Percentiles rank a stretch among this genome's conserved stretches.
Evolutionary conservation across 208 protist species (phyloP).

Genomic region (Leishmania lainsoni): DNA sequence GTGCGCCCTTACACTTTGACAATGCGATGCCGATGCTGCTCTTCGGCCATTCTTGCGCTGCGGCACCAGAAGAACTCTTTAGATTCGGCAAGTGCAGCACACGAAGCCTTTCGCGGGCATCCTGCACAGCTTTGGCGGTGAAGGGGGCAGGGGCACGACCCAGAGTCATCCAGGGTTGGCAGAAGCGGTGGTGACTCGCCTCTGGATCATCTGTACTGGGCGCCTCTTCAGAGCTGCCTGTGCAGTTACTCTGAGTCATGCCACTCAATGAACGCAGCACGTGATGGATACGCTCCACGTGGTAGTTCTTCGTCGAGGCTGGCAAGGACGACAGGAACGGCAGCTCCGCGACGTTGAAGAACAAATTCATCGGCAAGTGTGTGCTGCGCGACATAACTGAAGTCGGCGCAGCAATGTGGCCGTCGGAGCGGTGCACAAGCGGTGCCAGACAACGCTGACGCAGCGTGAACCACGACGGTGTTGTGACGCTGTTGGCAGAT

Average conservation of each 20-base stretch:
- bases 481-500: neutral
- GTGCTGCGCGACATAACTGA: neutral
- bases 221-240: neutral
- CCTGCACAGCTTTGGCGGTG: constrained; percentile 30
- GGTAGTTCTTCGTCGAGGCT: neutral
- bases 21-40: neutral
- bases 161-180: constrained; percentile 30
- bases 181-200: neutral
- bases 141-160: constrained; percentile 39
- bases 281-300: neutral
- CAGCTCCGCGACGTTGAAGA: neutral
- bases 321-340: neutral
- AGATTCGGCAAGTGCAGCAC: constrained; percentile 38
- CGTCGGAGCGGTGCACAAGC: constrained; percentile 14
- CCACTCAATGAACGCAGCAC: neutral
- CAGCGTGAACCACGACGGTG: constrained; percentile 16
- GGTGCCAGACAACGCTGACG: constrained; percentile 17
- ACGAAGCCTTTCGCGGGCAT: constrained; percentile 33
- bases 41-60: neutral
- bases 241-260: neutral
- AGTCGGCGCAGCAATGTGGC: neutral
- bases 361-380: neutral
- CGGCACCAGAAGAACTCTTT: constrained; percentile 6
- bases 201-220: neutral
- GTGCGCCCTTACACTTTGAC: neutral